Evolutionary conservation across 192 early-diverging fungal genomes (phyloP).

Genomic region (Thamnidium elegans): DNA sequence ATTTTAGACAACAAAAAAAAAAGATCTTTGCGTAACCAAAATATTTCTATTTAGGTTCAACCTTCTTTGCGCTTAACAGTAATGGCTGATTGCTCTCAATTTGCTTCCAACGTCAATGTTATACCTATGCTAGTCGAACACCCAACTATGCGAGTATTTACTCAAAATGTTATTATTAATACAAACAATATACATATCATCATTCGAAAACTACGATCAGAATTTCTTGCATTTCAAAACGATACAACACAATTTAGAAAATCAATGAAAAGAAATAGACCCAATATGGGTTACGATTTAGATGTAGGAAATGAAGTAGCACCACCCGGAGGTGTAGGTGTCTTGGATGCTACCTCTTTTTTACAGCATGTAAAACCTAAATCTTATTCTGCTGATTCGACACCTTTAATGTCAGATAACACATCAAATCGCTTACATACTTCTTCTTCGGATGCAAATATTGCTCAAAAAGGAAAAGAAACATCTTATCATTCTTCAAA

Average conservation of each 20-base stretch:
- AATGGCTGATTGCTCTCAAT: slow-evolving; percentile 58
- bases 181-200: slow-evolving; percentile 37
- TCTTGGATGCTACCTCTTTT: slow-evolving; percentile 11
- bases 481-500: slow-evolving; percentile 19
- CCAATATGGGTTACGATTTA: slow-evolving; percentile 39
- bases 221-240: slow-evolving; percentile 44
- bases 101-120: slow-evolving; percentile 51
- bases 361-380: not conserved
- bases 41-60: slow-evolving; percentile 16
- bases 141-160: slow-evolving; percentile 54
- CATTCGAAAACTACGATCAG: slow-evolving; percentile 34
- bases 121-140: slow-evolving; percentile 48
- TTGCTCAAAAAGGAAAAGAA: not conserved
- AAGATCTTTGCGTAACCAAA: not conserved
- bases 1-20: not conserved
- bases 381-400: not conserved
- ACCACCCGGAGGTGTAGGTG: not conserved
- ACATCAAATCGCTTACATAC: not conserved
- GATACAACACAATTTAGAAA: slow-evolving; percentile 44
- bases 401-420: not conserved
- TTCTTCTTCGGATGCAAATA: not conserved
- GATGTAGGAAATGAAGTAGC: slow-evolving; percentile 28
- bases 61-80: slow-evolving; percentile 47
- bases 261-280: slow-evolving; percentile 32
- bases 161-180: slow-evolving; percentile 49